These are phyloP conservation scores for Dacryopinax spathularia DNA, from an alignment of 768 basidiomycete species.

Conservation along the genomic window DNA sequence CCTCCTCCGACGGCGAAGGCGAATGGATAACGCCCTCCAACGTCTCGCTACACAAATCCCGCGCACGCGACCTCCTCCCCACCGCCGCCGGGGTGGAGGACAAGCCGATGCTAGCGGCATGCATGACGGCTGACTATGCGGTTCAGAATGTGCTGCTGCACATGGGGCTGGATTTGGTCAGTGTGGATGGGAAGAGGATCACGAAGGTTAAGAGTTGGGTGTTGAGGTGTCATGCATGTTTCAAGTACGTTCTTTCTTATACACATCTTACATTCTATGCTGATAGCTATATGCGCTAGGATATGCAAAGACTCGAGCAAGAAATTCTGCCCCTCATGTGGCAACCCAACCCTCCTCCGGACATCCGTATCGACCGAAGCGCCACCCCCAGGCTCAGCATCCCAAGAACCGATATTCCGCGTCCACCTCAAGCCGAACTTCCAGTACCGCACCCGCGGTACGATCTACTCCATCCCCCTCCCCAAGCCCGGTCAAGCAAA, in stretches of 20 bases:
- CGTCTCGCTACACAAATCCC: conserved; percentile 71
- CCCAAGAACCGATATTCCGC: conserved; percentile 55
- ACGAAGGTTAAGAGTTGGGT: conserved; percentile 91
- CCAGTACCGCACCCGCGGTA: conserved; percentile 83
- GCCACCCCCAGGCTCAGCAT: conserved; percentile 39
- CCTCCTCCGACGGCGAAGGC: conserved; percentile 63
- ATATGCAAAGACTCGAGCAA: conserved; percentile 90
- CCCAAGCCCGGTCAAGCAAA: conserved; percentile 84
- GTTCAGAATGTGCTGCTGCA: conserved; percentile 96
- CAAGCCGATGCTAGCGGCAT: conserved; percentile 49
- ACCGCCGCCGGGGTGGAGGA: conserved; percentile 22
- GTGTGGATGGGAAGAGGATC: conserved; percentile 81
- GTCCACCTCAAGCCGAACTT: conserved; percentile 93
- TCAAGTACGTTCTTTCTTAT: conserved; percentile 57
- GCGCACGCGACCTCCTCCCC: conserved; percentile 69
- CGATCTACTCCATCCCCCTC: conserved; percentile 79
- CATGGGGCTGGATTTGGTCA: conserved; percentile 81
- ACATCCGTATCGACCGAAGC: conserved; percentile 72
- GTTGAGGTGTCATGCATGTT: conserved; percentile 92
- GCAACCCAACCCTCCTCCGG: conserved; percentile 78
- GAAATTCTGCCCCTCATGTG: conserved; percentile 96
- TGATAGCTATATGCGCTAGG: conserved; percentile 29
- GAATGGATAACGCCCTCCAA: conserved; percentile 97
- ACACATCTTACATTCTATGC: neutral
- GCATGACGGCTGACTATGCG: conserved; percentile 97